Evolutionary conservation across 257 asterid species (phyloP), one percentile per base, ranked within the genome.

Genomic region (Phtheirospermum japonicum): DNA sequence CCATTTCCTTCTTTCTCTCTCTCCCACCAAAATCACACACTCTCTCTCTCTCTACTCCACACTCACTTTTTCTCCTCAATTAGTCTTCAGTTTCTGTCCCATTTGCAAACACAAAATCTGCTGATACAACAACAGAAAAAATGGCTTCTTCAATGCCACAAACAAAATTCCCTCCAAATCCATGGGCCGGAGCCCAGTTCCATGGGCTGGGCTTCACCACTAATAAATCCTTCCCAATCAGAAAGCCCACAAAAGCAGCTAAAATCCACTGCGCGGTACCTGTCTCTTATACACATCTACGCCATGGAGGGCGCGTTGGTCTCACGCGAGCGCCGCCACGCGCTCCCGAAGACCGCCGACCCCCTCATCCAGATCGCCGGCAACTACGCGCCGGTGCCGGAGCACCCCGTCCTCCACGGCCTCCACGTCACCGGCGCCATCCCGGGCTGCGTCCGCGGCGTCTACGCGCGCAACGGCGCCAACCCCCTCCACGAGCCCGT

Each of bases 401-500:
- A 83, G 77, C 77, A 72, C 7, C 73, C 83, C 5, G 86, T 75
- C 0, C 59, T 43, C 0, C 80, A 71, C 54, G 65, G 73, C 33
- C 83, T 85, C 52, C 67, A 18, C 19, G 88, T 85, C 10, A 55
- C 68, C 50, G 94, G 94, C 2, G 52, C 63, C 0, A 37, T 85
- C 31, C 90, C 90, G 0, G 80, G 67, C 57, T 88, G 94, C 54
- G 87, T 83, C 19, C 83, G 70, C 57, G 90, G 94, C 54, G 90
- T 83, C 19, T 85, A 85, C 37, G 79, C 80, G 0, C 36, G 94
- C 14, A 85, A 85, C 82, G 94, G 94, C 6, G 90, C 94, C 3
- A 85, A 85, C 67, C 94, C 94, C 1, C 51, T 83, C n/a, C 82
- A 80, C 77, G 70, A 75, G 3, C 94, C 94, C 0, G 43, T 69